phyloP scores from a whole-genome alignment of 225 moss, liverwort and hornwort genomes.

The Physcomitrium patens region DNA sequence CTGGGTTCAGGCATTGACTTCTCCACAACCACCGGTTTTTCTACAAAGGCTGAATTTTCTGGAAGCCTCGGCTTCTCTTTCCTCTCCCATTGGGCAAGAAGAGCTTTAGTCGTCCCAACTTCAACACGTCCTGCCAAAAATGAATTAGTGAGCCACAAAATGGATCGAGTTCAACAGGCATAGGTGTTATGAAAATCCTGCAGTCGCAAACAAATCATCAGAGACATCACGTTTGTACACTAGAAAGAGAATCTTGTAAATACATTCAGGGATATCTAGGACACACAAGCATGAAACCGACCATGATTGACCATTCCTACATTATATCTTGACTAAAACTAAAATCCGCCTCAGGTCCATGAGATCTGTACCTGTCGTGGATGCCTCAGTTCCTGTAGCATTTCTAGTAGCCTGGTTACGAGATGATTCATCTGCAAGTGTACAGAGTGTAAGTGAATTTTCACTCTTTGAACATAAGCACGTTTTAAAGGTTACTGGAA shows the following conservation, averaged over 20 bases:
- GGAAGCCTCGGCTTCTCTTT: conserved; percentile 50
- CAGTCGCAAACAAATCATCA: neutral
- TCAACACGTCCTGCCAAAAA: conserved; percentile 68
- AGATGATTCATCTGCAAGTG: conserved; percentile 53
- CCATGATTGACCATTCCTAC: neutral
- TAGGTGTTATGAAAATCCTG: neutral
- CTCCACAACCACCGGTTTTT: conserved; percentile 47
- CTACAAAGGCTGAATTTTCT: conserved; percentile 57
- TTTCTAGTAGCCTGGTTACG: conserved; percentile 46
- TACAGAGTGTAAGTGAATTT: neutral
- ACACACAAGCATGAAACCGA: neutral
- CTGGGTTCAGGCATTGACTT: conserved; percentile 47
- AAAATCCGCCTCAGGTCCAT: neutral
- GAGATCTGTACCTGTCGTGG: conserved; percentile 50
- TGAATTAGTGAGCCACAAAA: neutral
- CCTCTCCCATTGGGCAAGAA: conserved; percentile 85
- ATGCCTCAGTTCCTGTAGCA: conserved; percentile 53
- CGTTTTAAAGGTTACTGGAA: neutral
- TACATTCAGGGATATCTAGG: neutral
- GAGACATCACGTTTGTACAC: neutral
- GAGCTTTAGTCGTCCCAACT: conserved; percentile 60
- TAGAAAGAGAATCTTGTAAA: neutral
- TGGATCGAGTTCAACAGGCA: neutral
- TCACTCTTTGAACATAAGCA: conserved; percentile 9
- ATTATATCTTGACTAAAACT: neutral